phyloP scores from a whole-genome alignment of 768 basidiomycete species.

The Coprinellus micaceus region DNA sequence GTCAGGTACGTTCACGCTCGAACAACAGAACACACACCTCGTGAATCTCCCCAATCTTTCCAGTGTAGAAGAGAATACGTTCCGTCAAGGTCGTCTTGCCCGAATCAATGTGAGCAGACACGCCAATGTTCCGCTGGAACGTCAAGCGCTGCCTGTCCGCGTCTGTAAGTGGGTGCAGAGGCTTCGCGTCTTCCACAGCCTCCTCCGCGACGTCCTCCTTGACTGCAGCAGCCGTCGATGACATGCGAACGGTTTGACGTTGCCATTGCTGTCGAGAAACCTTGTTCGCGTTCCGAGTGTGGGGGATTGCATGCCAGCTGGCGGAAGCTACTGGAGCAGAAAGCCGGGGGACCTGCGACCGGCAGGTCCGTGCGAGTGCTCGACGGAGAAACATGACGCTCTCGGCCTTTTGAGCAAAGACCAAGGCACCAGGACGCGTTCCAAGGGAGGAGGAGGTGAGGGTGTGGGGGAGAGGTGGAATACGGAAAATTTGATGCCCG shows the following conservation, averaged over 20 bases:
- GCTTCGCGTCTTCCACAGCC: constrained; percentile 17
- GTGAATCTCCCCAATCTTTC: constrained; percentile 92
- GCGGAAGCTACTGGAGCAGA: neutral
- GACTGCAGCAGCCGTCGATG: constrained; percentile 45
- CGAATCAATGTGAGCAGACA: constrained; percentile 93
- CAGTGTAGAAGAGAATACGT: constrained; percentile 93
- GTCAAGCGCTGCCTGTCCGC: constrained; percentile 62
- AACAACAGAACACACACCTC: constrained; percentile 56
- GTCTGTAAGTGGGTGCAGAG: constrained; percentile 49
- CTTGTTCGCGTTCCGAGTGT: neutral
- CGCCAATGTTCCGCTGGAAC: constrained; percentile 91
- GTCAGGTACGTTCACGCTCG: constrained; percentile 5
- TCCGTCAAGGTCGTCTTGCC: constrained; percentile 99
- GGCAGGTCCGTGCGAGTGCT: constrained; percentile 8
- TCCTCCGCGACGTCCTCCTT: constrained; percentile 25
- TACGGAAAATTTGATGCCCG: too few species aligned
- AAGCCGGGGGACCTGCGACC: neutral
- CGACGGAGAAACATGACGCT: constrained; percentile 8
- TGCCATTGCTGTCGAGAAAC: neutral
- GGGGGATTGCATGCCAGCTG: constrained; percentile 8
- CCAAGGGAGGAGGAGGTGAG: too few species aligned
- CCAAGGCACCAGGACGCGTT: too few species aligned
- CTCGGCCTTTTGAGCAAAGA: too few species aligned
- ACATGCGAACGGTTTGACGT: constrained; percentile 11
- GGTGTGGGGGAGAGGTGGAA: too few species aligned